Base-by-base conservation (phyloP, 495 filamentous ascomycete species). In the Hypoxylon fuscum region DNA sequence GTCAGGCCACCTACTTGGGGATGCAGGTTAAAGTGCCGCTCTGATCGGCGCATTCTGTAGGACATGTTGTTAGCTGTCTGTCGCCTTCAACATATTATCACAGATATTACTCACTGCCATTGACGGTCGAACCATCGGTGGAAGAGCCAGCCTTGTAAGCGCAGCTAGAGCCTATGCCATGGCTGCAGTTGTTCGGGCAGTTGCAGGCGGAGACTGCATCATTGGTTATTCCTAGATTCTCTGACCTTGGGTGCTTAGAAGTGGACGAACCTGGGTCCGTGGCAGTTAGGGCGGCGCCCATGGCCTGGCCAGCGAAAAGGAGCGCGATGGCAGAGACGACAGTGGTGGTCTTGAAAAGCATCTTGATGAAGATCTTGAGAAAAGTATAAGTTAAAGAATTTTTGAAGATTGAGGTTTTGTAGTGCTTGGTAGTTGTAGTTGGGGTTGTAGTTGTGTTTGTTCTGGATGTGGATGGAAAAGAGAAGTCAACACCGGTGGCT, bases 111-210 rank as follows among this genome's bases (percentile, higher is more conserved):
- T 51, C 34, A 51, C 34, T 37, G 12, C 47, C 47, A 2, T 11
- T 23, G 9, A 51, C 3, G 3, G 8, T 8, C 27, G 17, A 2
- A 20, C 18, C 34, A 14, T 6, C 23, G 21, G 34, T 27, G 6
- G 47, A 51, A 3, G 32, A 18, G 9, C 47, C 47, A 14, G 1
- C 1, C 8, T 51, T 35, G 20, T 51, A 51, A 12, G 34, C 34
- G 34, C 47, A 51, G 32, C 47, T 51, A 12, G 14, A 21, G 5
- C 47, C 47, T 1, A 2, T 11, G n/a, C 40, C 25, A 32, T 51
- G 47, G 18, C 18, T 38, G 25, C 47, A 51, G 32, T 51, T 51
- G 32, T 51, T 51, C 18, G 47, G 47, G 18, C 47, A 51, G 32
- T 51, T 51, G 47, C 47, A 51, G 10, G 47, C 47, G 11, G 17